These are phyloP conservation scores for Salicornia ramosissima DNA, from an alignment of 148 eudicot genomes.

Conservation along the genomic window DNA sequence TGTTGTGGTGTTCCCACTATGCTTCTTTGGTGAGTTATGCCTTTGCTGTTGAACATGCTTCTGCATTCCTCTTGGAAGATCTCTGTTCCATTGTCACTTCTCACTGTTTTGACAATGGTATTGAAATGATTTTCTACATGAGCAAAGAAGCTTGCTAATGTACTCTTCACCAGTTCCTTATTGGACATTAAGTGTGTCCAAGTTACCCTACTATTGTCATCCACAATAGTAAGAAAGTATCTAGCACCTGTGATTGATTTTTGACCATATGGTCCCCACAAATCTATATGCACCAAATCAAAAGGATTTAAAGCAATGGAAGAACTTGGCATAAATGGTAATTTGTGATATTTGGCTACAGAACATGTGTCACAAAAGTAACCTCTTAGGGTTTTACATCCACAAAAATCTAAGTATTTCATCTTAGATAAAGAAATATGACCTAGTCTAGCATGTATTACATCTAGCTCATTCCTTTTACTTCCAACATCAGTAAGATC, in stretches of 20 bases:
- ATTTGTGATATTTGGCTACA: not conserved
- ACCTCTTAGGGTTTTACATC: not conserved
- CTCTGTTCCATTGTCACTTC: not conserved
- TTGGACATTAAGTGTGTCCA: not conserved
- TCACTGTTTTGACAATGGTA: too few relatives aligned
- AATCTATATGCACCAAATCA: constrained; percentile 8
- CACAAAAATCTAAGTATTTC: not conserved
- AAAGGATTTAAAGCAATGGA: not conserved
- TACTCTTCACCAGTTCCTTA: not conserved
- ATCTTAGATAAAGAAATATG: not conserved
- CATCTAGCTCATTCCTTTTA: too few relatives aligned
- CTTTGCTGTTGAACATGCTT: not conserved
- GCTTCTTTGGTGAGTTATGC: not conserved
- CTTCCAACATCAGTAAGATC: too few relatives aligned
- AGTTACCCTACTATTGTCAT: not conserved
- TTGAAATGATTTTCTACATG: not conserved
- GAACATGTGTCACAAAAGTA: not conserved
- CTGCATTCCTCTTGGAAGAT: not conserved
- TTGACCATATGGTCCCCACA: not conserved
- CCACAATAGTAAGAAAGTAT: not conserved
- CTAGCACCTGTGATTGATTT: not conserved
- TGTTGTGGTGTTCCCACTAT: not conserved
- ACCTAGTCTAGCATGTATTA: not conserved
- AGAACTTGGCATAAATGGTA: not conserved
- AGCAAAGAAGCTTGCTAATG: not conserved